Evolutionary conservation across 2,329 filamentous ascomycete species (phyloP).

Genomic region (Fusarium guadeloupense): DNA sequence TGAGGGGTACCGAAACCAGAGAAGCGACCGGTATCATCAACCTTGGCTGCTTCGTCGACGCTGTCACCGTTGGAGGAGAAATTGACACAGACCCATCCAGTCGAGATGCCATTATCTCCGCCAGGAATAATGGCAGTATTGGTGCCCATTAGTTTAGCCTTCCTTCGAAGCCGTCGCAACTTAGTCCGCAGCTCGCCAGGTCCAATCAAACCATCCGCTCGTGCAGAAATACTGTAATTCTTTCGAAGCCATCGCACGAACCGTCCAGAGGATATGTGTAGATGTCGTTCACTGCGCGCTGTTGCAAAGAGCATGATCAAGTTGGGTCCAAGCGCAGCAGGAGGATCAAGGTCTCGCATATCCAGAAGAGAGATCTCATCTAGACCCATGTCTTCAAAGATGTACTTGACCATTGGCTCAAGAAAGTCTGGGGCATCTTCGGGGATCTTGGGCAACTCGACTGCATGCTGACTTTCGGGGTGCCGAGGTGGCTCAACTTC

Average conservation of each 20-base stretch:
- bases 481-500: slow-evolving; percentile 72
- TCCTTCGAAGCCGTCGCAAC: slow-evolving; percentile 79
- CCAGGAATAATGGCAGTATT: slow-evolving; percentile 71
- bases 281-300: slow-evolving; percentile 89
- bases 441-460: slow-evolving; percentile 66
- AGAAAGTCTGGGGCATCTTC: slow-evolving; percentile 76
- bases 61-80: slow-evolving; percentile 74
- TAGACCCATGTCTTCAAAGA: slow-evolving; percentile 85
- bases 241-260: slow-evolving; percentile 85
- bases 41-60: slow-evolving; percentile 54
- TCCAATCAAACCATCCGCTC: slow-evolving; percentile 88
- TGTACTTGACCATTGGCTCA: slow-evolving; percentile 75
- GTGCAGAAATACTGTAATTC: slow-evolving; percentile 75
- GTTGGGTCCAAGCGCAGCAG: slow-evolving; percentile 86
- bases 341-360: slow-evolving; percentile 83
- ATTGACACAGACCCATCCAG: slow-evolving; percentile 96
- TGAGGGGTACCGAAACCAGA: slow-evolving; percentile 77
- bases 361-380: slow-evolving; percentile 85
- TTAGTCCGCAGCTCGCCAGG: slow-evolving; percentile 92
- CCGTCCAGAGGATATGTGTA: slow-evolving; percentile 91
- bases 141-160: slow-evolving; percentile 81
- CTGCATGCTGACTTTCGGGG: slow-evolving; percentile 57
- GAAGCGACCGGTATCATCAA: slow-evolving; percentile 64
- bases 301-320: slow-evolving; percentile 94
- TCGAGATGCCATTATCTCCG: slow-evolving; percentile 85